Percentiles rank a stretch among this genome's conserved stretches.
These are phyloP conservation scores for Lepidium aucheri DNA, from an alignment of 345 rosid genomes.

Conservation along the genomic window DNA sequence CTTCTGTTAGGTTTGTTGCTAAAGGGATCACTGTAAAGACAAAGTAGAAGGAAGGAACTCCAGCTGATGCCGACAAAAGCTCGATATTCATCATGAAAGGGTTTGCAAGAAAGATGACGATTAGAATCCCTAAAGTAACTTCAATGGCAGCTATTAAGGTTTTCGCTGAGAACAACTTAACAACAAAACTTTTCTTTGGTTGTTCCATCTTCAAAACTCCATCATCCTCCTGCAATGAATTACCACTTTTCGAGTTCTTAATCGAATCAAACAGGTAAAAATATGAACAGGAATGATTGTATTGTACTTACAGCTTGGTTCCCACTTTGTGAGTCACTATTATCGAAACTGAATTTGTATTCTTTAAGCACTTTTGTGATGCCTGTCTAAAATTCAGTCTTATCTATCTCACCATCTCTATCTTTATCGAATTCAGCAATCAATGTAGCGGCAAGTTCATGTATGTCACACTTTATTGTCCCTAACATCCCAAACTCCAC, in stretches of 20 bases:
- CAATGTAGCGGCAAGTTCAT: conserved; percentile 7
- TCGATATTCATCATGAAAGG: conserved; percentile 27
- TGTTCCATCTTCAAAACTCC: conserved; percentile 9
- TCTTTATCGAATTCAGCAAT: conserved; percentile 7
- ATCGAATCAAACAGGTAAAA: neutral
- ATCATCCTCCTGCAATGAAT: conserved; percentile 1
- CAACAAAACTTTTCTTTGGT: neutral
- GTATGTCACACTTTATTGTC: conserved; percentile 7
- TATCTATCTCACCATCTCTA: conserved; percentile 1
- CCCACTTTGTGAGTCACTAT: neutral
- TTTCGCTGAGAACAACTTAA: conserved; percentile 4
- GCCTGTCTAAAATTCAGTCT: conserved; percentile 1
- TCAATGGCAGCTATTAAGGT: conserved; percentile 1
- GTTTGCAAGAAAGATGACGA: conserved; percentile 17
- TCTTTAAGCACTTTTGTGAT: conserved; percentile 1
- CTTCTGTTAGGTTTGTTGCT: conserved; percentile 16
- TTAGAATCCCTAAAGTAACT: conserved; percentile 15
- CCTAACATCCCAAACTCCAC: conserved; percentile 22
- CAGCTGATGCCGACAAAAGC: conserved; percentile 9
- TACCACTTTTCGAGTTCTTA: neutral
- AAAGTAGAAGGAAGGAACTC: conserved; percentile 26
- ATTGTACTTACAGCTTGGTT: conserved; percentile 6
- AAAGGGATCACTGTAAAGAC: conserved; percentile 18
- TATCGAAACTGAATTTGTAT: neutral
- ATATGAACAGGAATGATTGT: too few species aligned